These are phyloP conservation scores for Selaginella tamariscina DNA, from an alignment of 75 land plant species.

Conservation along the genomic window DNA sequence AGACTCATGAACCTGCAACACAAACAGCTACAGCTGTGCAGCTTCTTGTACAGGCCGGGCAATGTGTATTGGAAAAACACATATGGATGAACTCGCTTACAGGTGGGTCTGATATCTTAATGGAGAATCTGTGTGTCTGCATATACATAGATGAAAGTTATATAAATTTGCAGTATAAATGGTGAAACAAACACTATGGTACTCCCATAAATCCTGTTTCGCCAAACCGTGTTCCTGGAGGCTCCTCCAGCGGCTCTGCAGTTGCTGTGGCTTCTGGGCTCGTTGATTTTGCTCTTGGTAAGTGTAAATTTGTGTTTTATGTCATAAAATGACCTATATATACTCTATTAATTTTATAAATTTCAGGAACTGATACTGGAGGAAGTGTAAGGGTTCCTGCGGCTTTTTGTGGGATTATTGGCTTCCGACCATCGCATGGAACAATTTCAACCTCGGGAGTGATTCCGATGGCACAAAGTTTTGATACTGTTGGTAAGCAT, in stretches of 20 bases:
- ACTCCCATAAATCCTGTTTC: constrained; percentile 70
- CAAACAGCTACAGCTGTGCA: constrained; percentile 55
- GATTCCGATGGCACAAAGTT: constrained; percentile 61
- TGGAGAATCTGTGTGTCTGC: neutral
- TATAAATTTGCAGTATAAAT: constrained; percentile 64
- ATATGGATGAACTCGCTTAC: constrained; percentile 68
- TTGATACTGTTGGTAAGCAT: constrained; percentile 76
- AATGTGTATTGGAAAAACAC: constrained; percentile 75
- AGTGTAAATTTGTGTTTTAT: neutral
- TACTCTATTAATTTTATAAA: too few relatives aligned
- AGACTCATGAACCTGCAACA: constrained; percentile 55
- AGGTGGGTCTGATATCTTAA: constrained; percentile 24
- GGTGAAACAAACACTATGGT: constrained; percentile 78
- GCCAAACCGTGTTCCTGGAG: constrained; percentile 65
- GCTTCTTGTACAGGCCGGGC: constrained; percentile 62
- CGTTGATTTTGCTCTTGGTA: constrained; percentile 70
- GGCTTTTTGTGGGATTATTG: constrained; percentile 83
- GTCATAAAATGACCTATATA: neutral
- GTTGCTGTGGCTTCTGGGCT: constrained; percentile 66
- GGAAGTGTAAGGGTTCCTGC: constrained; percentile 86
- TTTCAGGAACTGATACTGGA: constrained; percentile 74
- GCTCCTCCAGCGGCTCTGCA: constrained; percentile 88
- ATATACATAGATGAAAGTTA: too few relatives aligned
- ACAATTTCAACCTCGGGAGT: constrained; percentile 55
- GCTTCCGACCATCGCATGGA: constrained; percentile 93